Conservation (phyloP, 441 rosid genomes). For the Lepidium campestre region DNA sequence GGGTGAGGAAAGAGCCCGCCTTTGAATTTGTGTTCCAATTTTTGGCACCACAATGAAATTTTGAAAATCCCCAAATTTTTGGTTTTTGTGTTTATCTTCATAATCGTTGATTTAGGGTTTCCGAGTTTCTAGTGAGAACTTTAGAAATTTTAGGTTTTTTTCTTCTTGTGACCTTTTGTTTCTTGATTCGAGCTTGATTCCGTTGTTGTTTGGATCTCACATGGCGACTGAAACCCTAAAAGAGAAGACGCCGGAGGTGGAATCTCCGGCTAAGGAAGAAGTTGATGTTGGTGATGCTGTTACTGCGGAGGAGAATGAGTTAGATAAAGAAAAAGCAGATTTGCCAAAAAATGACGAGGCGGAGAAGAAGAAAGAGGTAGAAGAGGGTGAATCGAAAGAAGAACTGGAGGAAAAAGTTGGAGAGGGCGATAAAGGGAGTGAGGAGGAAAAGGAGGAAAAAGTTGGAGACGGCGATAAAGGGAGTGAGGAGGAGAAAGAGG, state of each 20-base stretch:
- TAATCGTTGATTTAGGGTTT: constrained; percentile 18
- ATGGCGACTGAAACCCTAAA: constrained; percentile 78
- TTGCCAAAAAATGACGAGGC: neutral
- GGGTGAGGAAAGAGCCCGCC: constrained; percentile 31
- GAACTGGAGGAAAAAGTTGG: neutral
- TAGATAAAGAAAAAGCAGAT: constrained; percentile 2
- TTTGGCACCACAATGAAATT: constrained; percentile 25
- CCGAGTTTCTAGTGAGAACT: neutral
- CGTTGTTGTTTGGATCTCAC: constrained; percentile 1
- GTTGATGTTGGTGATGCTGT: constrained; percentile 12
- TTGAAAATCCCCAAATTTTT: constrained; percentile 34
- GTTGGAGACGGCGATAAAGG: neutral
- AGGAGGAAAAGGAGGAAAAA: constrained; percentile 6
- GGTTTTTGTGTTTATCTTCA: constrained; percentile 9
- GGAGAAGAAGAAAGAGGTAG: constrained; percentile 13
- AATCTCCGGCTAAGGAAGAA: constrained; percentile 35
- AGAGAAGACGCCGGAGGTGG: constrained; percentile 46
- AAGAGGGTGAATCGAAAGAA: constrained; percentile 11
- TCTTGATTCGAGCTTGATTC: neutral
- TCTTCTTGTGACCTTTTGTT: neutral
- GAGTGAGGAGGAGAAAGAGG: constrained; percentile 10
- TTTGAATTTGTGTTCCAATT: constrained; percentile 14
- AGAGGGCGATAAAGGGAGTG: neutral
- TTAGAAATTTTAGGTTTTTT: neutral
- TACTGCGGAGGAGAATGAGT: constrained; percentile 2